A percentile compares a stretch with the other conserved stretches of the same genome.
Conservation (phyloP, 257 asterid genomes). For the Nemophila menziesii region DNA sequence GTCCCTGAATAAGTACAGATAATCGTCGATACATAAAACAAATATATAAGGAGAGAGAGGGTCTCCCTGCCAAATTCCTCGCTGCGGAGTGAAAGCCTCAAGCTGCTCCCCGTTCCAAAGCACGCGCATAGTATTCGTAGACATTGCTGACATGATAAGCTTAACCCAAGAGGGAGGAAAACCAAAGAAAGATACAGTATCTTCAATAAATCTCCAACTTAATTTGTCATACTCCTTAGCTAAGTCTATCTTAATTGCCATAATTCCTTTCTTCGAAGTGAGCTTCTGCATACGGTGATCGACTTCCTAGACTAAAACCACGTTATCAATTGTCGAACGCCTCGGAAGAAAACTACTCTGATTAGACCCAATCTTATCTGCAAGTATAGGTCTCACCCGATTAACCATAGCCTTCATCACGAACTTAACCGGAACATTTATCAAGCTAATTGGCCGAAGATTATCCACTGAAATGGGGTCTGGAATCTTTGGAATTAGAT, state of each 20-base stretch:
- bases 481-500: background rate
- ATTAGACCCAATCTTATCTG: background rate
- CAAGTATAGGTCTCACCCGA: background rate
- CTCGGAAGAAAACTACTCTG: background rate
- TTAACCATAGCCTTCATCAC: background rate
- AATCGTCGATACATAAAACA: constrained; percentile 1
- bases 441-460: background rate
- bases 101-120: background rate
- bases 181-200: background rate
- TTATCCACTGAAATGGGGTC: background rate
- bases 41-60: constrained; percentile 2
- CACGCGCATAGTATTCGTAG: background rate
- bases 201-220: background rate
- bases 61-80: constrained; percentile 6
- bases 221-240: background rate
- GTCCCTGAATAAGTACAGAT: no score
- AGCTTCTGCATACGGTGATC: background rate
- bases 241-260: background rate
- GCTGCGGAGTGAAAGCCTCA: background rate
- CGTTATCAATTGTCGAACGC: background rate
- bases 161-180: background rate
- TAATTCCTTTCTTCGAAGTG: background rate
- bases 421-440: background rate
- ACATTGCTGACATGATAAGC: background rate
- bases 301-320: background rate